Conservation (phyloP, 2,329 filamentous ascomycete genomes). For the Dothiorella sarmentorum region DNA sequence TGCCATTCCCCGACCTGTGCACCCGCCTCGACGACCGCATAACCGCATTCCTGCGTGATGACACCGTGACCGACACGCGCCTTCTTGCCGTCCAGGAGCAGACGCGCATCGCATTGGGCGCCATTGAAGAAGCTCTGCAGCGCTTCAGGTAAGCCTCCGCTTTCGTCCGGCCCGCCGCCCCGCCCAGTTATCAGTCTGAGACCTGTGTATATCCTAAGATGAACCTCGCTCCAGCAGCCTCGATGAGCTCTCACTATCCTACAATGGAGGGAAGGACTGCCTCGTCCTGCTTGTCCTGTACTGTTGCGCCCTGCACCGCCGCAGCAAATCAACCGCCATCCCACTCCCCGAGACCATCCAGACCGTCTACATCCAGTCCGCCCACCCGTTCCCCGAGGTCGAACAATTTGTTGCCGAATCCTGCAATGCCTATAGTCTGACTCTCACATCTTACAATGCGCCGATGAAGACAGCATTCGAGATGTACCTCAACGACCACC, state of each 20-base stretch:
- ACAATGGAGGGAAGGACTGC: constrained; percentile 98
- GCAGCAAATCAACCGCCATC: constrained; percentile 27
- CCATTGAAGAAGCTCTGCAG: constrained; percentile 71
- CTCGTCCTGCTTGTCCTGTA: constrained; percentile 87
- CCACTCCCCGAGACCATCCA: constrained; percentile 55
- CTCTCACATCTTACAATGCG: constrained; percentile 68
- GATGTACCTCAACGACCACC: constrained; percentile 66
- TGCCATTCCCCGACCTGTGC: constrained; percentile 48
- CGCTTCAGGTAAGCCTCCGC: constrained; percentile 61
- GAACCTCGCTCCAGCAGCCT: constrained; percentile 49
- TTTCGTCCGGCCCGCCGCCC: constrained; percentile 4
- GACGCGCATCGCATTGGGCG: constrained; percentile 65
- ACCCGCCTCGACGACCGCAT: constrained; percentile 58
- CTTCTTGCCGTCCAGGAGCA: constrained; percentile 68
- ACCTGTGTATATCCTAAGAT: constrained; percentile 23
- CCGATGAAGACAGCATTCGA: constrained; percentile 80
- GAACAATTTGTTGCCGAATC: constrained; percentile 75
- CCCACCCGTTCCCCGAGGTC: constrained; percentile 80
- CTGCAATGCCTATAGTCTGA: constrained; percentile 67
- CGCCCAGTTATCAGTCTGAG: constrained; percentile 5
- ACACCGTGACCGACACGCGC: constrained; percentile 45
- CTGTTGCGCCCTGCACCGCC: constrained; percentile 58
- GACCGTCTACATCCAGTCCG: constrained; percentile 83
- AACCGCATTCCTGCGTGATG: constrained; percentile 59
- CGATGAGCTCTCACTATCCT: constrained; percentile 80